Evolutionary conservation across 768 basidiomycete genomes (phyloP).

Genomic region (Suillus lakei): DNA sequence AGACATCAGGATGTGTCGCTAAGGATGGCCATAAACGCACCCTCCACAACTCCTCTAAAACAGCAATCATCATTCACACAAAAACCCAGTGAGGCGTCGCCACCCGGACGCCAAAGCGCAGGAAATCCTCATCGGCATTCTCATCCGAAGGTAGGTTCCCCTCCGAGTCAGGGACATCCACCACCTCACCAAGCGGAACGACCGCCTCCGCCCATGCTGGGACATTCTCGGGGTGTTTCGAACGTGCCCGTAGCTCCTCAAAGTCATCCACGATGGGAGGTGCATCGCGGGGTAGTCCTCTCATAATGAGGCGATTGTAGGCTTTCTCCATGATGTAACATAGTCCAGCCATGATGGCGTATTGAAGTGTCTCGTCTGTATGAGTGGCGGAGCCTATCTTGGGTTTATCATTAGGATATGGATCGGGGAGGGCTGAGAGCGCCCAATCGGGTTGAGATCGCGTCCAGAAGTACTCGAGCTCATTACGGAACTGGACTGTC

Average conservation of each 20-base stretch:
- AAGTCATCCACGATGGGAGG: slow-evolving; percentile 35
- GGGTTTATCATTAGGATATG: background rate
- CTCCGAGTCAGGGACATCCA: slow-evolving; percentile 26
- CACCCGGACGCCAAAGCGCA: background rate
- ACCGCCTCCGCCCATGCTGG: slow-evolving; percentile 33
- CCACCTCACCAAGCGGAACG: slow-evolving; percentile 15
- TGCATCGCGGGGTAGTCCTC: slow-evolving; percentile 36
- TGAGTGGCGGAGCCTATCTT: slow-evolving; percentile 2
- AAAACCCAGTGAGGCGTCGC: background rate
- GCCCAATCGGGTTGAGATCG: slow-evolving; percentile 7
- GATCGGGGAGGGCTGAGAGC: slow-evolving; percentile 22
- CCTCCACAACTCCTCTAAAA: background rate
- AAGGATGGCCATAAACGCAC: no score
- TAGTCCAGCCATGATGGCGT: slow-evolving; percentile 32
- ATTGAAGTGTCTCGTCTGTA: slow-evolving; percentile 25
- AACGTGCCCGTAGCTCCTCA: slow-evolving; percentile 32
- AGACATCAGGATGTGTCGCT: no score
- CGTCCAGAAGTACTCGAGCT: slow-evolving; percentile 38
- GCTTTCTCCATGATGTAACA: slow-evolving; percentile 33
- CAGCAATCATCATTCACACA: background rate
- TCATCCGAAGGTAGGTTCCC: slow-evolving; percentile 10
- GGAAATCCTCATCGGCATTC: slow-evolving; percentile 6
- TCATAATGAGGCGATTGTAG: slow-evolving; percentile 33
- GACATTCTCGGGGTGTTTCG: slow-evolving; percentile 31
- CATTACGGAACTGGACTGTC: slow-evolving; percentile 33